phyloP scores from a whole-genome alignment of 2,329 filamentous ascomycete species.

The Xylariales sp. region DNA sequence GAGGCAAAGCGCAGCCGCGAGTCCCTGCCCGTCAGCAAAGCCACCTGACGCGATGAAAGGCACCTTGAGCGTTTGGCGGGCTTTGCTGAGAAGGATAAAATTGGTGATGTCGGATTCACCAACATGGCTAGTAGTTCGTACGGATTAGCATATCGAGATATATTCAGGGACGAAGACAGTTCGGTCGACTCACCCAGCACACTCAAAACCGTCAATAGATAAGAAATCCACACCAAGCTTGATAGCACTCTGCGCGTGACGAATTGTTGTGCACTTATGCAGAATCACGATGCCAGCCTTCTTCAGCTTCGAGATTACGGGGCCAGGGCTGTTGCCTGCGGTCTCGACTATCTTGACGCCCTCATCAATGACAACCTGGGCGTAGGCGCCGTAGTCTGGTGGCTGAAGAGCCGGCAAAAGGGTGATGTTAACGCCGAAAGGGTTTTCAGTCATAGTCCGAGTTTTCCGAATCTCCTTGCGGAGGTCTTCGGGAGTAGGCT shows the following conservation, averaged over 20 bases:
- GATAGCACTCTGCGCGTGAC: constrained; percentile 89
- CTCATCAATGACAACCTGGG: constrained; percentile 92
- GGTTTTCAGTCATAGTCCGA: constrained; percentile 79
- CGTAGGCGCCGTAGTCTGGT: constrained; percentile 92
- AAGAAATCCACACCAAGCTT: constrained; percentile 97
- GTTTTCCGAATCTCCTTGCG: constrained; percentile 93
- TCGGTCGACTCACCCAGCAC: constrained; percentile 70
- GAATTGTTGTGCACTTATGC: constrained; percentile 98
- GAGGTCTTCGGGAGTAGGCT: constrained; percentile 90
- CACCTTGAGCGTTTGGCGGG: constrained; percentile 83
- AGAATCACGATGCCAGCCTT: constrained; percentile 80
- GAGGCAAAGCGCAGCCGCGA: constrained; percentile 89
- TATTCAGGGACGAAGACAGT: constrained; percentile 13
- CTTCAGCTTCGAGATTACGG: constrained; percentile 91
- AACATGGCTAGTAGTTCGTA: constrained; percentile 66
- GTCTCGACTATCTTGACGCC: constrained; percentile 93
- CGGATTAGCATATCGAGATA: constrained; percentile 30
- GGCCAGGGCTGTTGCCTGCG: constrained; percentile 87
- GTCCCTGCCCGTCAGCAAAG: constrained; percentile 92
- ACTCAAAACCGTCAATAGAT: constrained; percentile 97
- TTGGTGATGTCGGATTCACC: constrained; percentile 90
- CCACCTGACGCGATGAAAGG: constrained; percentile 97
- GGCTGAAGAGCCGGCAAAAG: constrained; percentile 89
- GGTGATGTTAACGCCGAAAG: constrained; percentile 95
- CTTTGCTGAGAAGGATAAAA: constrained; percentile 86